These are phyloP conservation scores for Filosporella fistucella DNA, from an alignment of 495 filamentous ascomycete genomes.

Conservation along the genomic window DNA sequence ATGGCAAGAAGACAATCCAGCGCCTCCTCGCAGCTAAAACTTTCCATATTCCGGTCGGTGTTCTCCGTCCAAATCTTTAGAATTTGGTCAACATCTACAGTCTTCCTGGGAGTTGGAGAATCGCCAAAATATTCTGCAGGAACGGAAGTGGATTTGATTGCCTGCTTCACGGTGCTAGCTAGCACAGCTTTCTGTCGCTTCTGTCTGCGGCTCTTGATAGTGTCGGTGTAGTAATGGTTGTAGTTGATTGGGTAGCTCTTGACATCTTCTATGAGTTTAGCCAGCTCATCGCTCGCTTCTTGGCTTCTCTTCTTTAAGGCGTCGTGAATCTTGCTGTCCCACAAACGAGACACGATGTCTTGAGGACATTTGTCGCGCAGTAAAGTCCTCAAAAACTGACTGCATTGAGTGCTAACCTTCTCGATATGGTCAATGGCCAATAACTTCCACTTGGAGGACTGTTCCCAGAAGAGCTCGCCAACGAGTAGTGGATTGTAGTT, in stretches of 20 bases:
- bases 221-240: conserved; percentile 31
- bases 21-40: conserved; percentile 29
- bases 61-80: background rate
- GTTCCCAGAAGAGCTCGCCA: conserved; percentile 23
- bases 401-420: conserved; percentile 20
- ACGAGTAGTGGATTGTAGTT: conserved; percentile 40
- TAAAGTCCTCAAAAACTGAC: conserved; percentile 23
- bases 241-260: conserved; percentile 40
- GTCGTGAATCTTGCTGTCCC: conserved; percentile 24
- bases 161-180: background rate
- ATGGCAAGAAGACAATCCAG: conserved; percentile 30
- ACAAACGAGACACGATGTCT: conserved; percentile 26
- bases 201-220: conserved; percentile 24
- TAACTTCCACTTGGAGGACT: conserved; percentile 19
- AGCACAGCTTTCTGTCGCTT: conserved; percentile 18
- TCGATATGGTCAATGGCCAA: conserved; percentile 21
- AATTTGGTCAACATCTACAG: conserved; percentile 6
- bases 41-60: conserved; percentile 29
- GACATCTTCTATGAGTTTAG: conserved; percentile 40
- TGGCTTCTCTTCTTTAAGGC: conserved; percentile 24
- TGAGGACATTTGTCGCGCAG: conserved; percentile 28
- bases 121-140: no score
- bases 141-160: no score
- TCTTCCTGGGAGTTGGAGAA: background rate
- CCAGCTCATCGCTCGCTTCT: conserved; percentile 28